Base-by-base conservation (phyloP, 306 rosid species). In the Sicyos edulis region DNA sequence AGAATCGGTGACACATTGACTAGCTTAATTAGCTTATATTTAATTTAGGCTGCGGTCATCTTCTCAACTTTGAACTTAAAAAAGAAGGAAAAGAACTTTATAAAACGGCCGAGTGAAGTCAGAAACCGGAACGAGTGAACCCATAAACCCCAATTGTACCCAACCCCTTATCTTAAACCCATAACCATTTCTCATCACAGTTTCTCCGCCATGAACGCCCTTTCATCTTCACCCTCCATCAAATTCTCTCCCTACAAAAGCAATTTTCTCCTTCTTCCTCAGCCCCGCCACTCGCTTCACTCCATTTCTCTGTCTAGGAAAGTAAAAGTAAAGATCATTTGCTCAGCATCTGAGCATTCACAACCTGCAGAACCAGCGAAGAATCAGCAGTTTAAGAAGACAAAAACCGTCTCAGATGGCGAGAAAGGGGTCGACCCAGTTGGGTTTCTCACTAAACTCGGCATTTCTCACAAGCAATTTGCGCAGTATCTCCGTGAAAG, bases 401-500 rank as follows among this genome's bases (percentile, higher is more conserved):
- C 73, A 60, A 79, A 77, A 60, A 70, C 22, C 50, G 78, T 32
- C 5, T 22, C 82, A 0, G 96, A 85, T 65, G 82, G 37, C 17
- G 93, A 85, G 40, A 88, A 84, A 75, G 93, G 96, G 47, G 69
- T 77, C 11, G 90, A 88, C 86, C 96, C 96, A 20, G 97, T 82
- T 72, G 97, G 97, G 8, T 90, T 93, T 77, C 95, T 93, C 21
- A 80, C 85, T 61, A 87, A 86, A 82, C 84, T 82, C 50, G 96
- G 91, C 69, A 81, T 93, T 86, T 77, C 93, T 76, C 90, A 93
- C 62, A 90, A 88, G 78, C 85, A 81, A 51, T 88, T 93, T 69
- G 87, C 87, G 44, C 96, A 83, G 86, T 93, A 86, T 75, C 96
- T 90, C 58, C 97, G 96, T 55, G 98, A 90, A 80, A 93, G 98